These are phyloP conservation scores for Colletotrichum spinosum DNA, from an alignment of 2,329 filamentous ascomycete species.

Conservation along the genomic window DNA sequence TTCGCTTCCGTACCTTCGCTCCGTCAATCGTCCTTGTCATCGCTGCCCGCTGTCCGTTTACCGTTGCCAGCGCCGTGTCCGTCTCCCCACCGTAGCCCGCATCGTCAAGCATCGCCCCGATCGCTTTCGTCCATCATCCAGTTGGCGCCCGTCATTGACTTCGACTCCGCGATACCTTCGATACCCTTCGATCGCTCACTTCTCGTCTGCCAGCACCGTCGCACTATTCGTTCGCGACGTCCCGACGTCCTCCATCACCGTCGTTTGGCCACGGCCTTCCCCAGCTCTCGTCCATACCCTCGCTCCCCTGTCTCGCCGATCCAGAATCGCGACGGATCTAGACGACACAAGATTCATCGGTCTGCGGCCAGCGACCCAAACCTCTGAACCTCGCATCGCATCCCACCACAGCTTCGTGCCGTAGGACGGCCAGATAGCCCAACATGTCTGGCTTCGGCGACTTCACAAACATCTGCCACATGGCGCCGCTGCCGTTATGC, in stretches of 20 bases:
- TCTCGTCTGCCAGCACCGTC: conserved; percentile 9
- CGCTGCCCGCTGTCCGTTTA: conserved; percentile 1
- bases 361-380: not conserved
- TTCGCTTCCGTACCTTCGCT: conserved; percentile 36
- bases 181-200: conserved; percentile 14
- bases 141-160: conserved; percentile 1
- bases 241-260: not conserved
- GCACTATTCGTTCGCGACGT: conserved; percentile 16
- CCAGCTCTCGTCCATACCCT: conserved; percentile 11
- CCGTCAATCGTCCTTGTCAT: conserved; percentile 12
- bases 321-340: not conserved
- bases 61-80: conserved; percentile 11
- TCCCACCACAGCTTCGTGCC: conserved; percentile 7
- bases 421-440: conserved; percentile 34
- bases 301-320: conserved; percentile 9
- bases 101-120: conserved; percentile 8
- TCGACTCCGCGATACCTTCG: conserved; percentile 16
- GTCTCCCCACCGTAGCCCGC: conserved; percentile 22
- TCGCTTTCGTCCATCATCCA: not conserved
- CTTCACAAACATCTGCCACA: conserved; percentile 87
- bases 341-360: not conserved
- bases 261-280: conserved; percentile 2
- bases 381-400: not conserved
- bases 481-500: conserved; percentile 88
- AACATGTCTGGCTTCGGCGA: conserved; percentile 88